Conservation (phyloP, 768 basidiomycete genomes). For the Pholiota conissans region DNA sequence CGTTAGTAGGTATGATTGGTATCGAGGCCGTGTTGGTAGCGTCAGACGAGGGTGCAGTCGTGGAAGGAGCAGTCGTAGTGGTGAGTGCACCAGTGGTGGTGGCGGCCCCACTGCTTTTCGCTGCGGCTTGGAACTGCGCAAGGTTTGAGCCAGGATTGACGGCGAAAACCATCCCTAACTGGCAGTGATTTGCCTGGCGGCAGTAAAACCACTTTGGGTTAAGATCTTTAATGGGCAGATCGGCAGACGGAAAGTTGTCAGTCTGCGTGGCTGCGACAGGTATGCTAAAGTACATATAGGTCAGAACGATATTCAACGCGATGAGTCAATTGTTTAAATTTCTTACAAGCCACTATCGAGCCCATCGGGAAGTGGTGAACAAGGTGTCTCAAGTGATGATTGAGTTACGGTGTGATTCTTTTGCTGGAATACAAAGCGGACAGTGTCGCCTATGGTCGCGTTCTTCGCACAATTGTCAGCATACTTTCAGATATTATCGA, state of each 20-base stretch:
- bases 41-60: constrained; percentile 24
- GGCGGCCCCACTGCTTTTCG: constrained; percentile 29
- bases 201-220: constrained; percentile 63
- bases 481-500: background rate
- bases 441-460: constrained; percentile 44
- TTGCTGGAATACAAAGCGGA: constrained; percentile 52
- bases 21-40: constrained; percentile 20
- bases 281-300: constrained; percentile 30
- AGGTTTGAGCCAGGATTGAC: constrained; percentile 60
- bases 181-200: constrained; percentile 54
- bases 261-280: constrained; percentile 44
- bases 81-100: constrained; percentile 23
- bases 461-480: constrained; percentile 29
- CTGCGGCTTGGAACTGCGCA: constrained; percentile 53
- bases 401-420: constrained; percentile 64
- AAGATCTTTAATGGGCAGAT: constrained; percentile 34
- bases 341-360: constrained; percentile 61
- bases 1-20: background rate
- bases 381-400: constrained; percentile 52
- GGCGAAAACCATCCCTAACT: constrained; percentile 64
- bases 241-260: constrained; percentile 44
- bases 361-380: constrained; percentile 37
- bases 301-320: background rate
- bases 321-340: background rate
- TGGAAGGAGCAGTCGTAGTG: constrained; percentile 24